These are phyloP conservation scores for Paramyrothecium sp. DNA, from an alignment of 2,329 filamentous ascomycete genomes.

Conservation along the genomic window DNA sequence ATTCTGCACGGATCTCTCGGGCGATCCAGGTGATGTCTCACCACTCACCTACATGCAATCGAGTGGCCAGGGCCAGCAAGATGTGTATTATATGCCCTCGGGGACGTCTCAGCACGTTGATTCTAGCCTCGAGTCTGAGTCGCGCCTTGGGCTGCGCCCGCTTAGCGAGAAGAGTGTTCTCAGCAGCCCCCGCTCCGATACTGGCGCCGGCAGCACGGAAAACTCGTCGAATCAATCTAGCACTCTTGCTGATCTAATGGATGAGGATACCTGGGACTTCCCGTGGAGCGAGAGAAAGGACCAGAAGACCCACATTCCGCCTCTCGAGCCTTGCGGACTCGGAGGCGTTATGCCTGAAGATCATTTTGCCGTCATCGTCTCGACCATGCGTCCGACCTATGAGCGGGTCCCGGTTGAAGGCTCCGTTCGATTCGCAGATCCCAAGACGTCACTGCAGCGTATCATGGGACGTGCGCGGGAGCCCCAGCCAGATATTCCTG, in stretches of 20 bases:
- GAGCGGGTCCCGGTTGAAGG: constrained; percentile 8
- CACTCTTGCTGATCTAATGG: constrained; percentile 32
- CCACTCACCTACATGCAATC: constrained; percentile 48
- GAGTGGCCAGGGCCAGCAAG: constrained; percentile 34
- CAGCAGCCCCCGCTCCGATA: constrained; percentile 12
- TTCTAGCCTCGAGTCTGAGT: constrained; percentile 49
- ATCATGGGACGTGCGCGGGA: constrained; percentile 29
- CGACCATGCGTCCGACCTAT: constrained; percentile 42
- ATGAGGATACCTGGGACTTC: constrained; percentile 40
- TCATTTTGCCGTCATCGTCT: constrained; percentile 58
- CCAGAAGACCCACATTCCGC: constrained; percentile 34
- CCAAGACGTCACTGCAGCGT: constrained; percentile 32
- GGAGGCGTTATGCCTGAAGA: constrained; percentile 62
- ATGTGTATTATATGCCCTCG: constrained; percentile 10
- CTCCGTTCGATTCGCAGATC: not conserved
- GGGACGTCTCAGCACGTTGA: constrained; percentile 21
- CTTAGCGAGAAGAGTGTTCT: constrained; percentile 37
- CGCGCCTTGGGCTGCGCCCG: constrained; percentile 46
- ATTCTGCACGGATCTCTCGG: constrained; percentile 79
- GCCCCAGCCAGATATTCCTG: not conserved
- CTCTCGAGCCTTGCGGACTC: constrained; percentile 57
- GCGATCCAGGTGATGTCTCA: constrained; percentile 54
- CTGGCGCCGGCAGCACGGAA: constrained; percentile 26
- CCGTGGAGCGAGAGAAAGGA: constrained; percentile 39
- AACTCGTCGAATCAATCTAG: constrained; percentile 18